Evolutionary conservation across 805 yeast species (phyloP).

Genomic region (Scheffersomyces coipomensis): DNA sequence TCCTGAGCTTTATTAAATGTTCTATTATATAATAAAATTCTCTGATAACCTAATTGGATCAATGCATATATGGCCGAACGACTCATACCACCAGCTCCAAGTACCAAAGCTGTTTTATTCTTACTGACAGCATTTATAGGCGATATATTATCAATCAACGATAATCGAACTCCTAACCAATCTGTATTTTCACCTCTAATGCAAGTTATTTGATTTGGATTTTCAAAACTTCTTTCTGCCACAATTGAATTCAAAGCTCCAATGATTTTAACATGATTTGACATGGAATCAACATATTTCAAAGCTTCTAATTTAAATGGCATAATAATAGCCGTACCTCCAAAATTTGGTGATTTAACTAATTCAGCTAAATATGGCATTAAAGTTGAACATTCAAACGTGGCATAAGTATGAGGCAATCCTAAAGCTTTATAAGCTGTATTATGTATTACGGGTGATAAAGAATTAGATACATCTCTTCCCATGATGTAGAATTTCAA

Average conservation of each 20-base stretch:
- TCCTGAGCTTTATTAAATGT: constrained; percentile 6
- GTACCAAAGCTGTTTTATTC: constrained; percentile 12
- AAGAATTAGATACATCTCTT: constrained; percentile 6
- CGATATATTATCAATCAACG: constrained; percentile 8
- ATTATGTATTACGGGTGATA: constrained; percentile 12
- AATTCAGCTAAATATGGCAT: constrained; percentile 4
- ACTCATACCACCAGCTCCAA: constrained; percentile 17
- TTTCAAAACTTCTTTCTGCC: constrained; percentile 7
- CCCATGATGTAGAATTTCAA: constrained; percentile 13
- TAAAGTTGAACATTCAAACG: constrained; percentile 9
- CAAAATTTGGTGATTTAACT: constrained; percentile 11
- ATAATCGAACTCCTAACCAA: constrained; percentile 13
- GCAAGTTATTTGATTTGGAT: constrained; percentile 9
- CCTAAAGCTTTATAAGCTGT: constrained; percentile 11
- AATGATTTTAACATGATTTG: constrained; percentile 12
- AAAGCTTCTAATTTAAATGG: constrained; percentile 12
- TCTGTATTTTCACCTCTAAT: constrained; percentile 16
- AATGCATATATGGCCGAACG: constrained; percentile 15
- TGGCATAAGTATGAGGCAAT: constrained; percentile 8
- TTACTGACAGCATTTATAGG: constrained; percentile 14
- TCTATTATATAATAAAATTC: constrained; percentile 11
- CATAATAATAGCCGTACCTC: constrained; percentile 13
- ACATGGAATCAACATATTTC: constrained; percentile 9
- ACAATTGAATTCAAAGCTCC: constrained; percentile 13
- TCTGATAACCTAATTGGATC: constrained; percentile 11